Conservation (phyloP, 2,329 filamentous ascomycete genomes). For the Sporothrix inflata region DNA sequence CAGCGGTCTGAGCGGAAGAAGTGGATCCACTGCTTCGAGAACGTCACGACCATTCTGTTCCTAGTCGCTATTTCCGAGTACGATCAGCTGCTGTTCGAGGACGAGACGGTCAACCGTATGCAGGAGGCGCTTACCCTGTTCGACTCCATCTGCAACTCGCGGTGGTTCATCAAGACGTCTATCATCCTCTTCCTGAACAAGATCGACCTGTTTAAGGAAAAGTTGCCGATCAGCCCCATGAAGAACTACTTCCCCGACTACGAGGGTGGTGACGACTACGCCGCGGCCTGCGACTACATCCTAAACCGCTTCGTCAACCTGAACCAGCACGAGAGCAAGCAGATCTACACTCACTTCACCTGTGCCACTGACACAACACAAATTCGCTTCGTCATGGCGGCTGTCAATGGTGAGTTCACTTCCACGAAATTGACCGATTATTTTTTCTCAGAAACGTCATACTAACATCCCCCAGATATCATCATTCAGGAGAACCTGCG, state of each 20-base stretch:
- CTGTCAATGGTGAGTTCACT: slow-evolving; percentile 80
- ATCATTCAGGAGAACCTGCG: slow-evolving; percentile 99
- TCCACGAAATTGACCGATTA: not conserved
- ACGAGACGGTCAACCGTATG: slow-evolving; percentile 96
- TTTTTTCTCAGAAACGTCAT: too few relatives aligned
- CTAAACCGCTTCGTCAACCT: slow-evolving; percentile 97
- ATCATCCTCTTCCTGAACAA: slow-evolving; percentile 91
- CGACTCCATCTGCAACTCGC: slow-evolving; percentile 84
- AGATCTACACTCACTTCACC: slow-evolving; percentile 99
- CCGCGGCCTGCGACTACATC: slow-evolving; percentile 96
- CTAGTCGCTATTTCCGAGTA: slow-evolving; percentile 96
- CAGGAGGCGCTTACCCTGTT: slow-evolving; percentile 85
- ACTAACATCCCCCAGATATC: slow-evolving; percentile 73
- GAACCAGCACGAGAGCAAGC: slow-evolving; percentile 99
- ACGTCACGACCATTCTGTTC: slow-evolving; percentile 96
- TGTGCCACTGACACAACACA: slow-evolving; percentile 98
- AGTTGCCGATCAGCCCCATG: slow-evolving; percentile 80
- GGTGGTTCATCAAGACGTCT: slow-evolving; percentile 89
- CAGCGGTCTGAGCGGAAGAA: slow-evolving; percentile 97
- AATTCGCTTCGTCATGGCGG: slow-evolving; percentile 99
- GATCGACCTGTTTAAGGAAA: slow-evolving; percentile 87
- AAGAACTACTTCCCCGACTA: slow-evolving; percentile 89
- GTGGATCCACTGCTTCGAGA: slow-evolving; percentile 99
- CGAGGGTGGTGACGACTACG: slow-evolving; percentile 94
- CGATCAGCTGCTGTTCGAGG: slow-evolving; percentile 93